phyloP scores from a whole-genome alignment of 768 basidiomycete species.

The Postia placenta region DNA sequence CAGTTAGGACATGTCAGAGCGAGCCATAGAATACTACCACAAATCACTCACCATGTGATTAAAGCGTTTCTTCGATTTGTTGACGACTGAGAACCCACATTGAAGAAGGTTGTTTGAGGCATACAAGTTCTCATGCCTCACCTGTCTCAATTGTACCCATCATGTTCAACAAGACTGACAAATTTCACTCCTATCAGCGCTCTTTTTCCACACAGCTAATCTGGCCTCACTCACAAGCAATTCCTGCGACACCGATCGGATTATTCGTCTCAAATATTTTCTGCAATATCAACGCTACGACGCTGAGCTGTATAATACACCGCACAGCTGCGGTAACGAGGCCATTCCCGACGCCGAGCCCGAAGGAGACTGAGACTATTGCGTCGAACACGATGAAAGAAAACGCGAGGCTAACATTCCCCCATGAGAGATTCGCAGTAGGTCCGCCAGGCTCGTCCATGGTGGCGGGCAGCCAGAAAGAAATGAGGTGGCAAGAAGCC shows the following conservation, averaged over 20 bases:
- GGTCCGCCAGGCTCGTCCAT: slow-evolving; percentile 16
- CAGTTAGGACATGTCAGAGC: no score
- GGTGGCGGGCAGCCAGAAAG: no score
- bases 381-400: slow-evolving; percentile 73
- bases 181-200: background rate
- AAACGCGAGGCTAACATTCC: slow-evolving; percentile 72
- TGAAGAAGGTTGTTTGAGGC: slow-evolving; percentile 15
- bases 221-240: slow-evolving; percentile 49
- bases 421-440: slow-evolving; percentile 46
- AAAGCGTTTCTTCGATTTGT: slow-evolving; percentile 72
- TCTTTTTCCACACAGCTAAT: background rate
- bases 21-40: background rate
- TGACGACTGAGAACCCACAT: slow-evolving; percentile 44
- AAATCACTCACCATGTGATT: slow-evolving; percentile 66
- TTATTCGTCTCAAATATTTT: slow-evolving; percentile 72
- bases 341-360: slow-evolving; percentile 63
- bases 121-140: no score
- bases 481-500: no score
- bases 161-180: slow-evolving; percentile 59
- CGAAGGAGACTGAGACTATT: slow-evolving; percentile 52
- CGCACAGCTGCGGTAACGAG: slow-evolving; percentile 65
- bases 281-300: slow-evolving; percentile 66
- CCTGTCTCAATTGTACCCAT: slow-evolving; percentile 77
- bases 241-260: slow-evolving; percentile 67
- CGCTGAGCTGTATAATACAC: slow-evolving; percentile 72